These are phyloP conservation scores for Wickerhamiella australiensis DNA, from an alignment of 805 yeast genomes.

Conservation along the genomic window DNA sequence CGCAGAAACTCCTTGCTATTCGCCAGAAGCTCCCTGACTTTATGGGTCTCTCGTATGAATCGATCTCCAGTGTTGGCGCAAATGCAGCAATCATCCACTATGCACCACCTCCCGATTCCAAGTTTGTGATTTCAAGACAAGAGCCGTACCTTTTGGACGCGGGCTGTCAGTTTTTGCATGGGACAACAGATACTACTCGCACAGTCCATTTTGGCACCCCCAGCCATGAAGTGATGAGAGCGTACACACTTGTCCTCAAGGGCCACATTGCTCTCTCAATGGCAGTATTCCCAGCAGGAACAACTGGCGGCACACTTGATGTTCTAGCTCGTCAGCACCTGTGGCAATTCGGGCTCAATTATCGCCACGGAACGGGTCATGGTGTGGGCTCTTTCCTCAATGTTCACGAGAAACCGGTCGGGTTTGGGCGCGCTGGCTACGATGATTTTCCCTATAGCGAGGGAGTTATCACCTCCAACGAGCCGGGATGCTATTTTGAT, in stretches of 20 bases:
- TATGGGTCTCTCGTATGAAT: constrained; percentile 55
- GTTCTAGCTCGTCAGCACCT: constrained; percentile 70
- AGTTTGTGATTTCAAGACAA: constrained; percentile 49
- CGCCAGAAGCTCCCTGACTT: constrained; percentile 30
- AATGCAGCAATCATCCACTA: constrained; percentile 73
- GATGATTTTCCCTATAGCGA: constrained; percentile 39
- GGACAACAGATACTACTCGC: constrained; percentile 93
- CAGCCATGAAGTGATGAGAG: constrained; percentile 44
- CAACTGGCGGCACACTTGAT: constrained; percentile 68
- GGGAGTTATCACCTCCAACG: constrained; percentile 78
- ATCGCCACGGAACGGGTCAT: constrained; percentile 93
- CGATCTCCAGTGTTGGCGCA: constrained; percentile 64
- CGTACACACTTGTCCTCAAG: constrained; percentile 76
- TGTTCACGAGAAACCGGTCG: constrained; percentile 95
- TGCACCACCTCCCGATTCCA: constrained; percentile 45
- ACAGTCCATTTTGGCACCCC: constrained; percentile 62
- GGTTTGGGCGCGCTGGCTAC: constrained; percentile 41
- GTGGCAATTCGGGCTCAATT: constrained; percentile 74
- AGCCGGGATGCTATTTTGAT: constrained; percentile 88
- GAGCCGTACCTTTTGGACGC: constrained; percentile 72
- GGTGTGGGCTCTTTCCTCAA: constrained; percentile 84
- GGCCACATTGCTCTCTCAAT: constrained; percentile 86
- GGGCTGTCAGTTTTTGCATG: constrained; percentile 86
- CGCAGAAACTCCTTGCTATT: constrained; percentile 39
- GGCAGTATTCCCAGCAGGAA: constrained; percentile 64